Evolutionary conservation across 129 eudicot genomes (phyloP).

Genomic region (Flaveria robusta): DNA sequence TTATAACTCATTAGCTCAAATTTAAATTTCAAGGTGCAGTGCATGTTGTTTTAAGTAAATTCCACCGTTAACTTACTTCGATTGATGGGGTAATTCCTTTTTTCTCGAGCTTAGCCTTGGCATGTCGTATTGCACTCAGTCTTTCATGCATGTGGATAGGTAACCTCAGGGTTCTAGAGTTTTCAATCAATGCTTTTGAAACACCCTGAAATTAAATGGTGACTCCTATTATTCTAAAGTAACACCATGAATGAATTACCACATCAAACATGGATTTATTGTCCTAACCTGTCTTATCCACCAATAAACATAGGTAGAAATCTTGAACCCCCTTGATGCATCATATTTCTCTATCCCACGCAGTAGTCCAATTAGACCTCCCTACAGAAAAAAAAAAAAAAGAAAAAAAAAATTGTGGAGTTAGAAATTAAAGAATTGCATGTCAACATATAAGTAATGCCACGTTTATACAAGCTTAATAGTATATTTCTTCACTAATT

Average conservation of each 20-base stretch:
- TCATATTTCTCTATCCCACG: constrained; percentile 97
- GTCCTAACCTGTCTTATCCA: constrained; percentile 94
- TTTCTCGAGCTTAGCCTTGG: constrained; percentile 76
- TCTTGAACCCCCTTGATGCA: constrained; percentile 90
- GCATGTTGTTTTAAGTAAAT: background rate
- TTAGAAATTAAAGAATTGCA: constrained; percentile 1
- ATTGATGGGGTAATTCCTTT: constrained; percentile 85
- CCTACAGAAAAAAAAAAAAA: constrained; percentile 47
- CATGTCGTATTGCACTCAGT: constrained; percentile 66
- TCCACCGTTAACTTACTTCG: constrained; percentile 52
- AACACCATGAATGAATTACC: constrained; percentile 8
- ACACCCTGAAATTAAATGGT: constrained; percentile 64
- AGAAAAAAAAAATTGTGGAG: background rate
- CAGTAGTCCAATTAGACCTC: constrained; percentile 89
- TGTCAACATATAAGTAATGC: background rate
- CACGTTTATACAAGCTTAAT: background rate
- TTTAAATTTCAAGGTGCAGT: too few species aligned
- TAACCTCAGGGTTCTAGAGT: constrained; percentile 80
- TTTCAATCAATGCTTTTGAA: constrained; percentile 75
- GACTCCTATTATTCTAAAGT: background rate
- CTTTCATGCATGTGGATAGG: constrained; percentile 92
- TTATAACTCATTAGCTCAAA: constrained; percentile 14
- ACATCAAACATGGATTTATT: background rate
- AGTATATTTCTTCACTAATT: constrained; percentile 11
- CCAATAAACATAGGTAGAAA: constrained; percentile 98